Evolutionary conservation across 164 flowering plant genomes (phyloP).

Genomic region (Macadamia integrifolia): DNA sequence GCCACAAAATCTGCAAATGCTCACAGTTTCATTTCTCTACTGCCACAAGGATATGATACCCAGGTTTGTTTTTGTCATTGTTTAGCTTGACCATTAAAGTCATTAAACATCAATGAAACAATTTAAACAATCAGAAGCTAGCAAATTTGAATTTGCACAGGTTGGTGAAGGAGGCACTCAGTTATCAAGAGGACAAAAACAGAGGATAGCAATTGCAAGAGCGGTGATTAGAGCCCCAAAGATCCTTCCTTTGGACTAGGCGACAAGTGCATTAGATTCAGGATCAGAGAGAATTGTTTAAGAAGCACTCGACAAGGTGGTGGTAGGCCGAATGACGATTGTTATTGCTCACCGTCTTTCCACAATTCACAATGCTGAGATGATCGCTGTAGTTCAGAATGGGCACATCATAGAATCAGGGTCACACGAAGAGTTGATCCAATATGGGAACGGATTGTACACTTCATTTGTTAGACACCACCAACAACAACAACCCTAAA

Average conservation of each 20-base stretch:
- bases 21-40: slow-evolving; percentile 37
- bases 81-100: neutral
- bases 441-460: neutral
- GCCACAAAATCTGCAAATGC: slow-evolving; percentile 55
- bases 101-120: neutral
- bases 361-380: slow-evolving; percentile 22
- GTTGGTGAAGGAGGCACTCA: slow-evolving; percentile 45
- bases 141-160: slow-evolving; percentile 12
- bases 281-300: slow-evolving; percentile 44
- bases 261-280: slow-evolving; percentile 19
- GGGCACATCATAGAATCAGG: slow-evolving; percentile 46
- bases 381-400: slow-evolving; percentile 25
- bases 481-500: no score
- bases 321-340: slow-evolving; percentile 41
- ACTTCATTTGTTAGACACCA: no score
- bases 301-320: slow-evolving; percentile 42
- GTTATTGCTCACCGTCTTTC: slow-evolving; percentile 50
- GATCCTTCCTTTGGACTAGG: no score
- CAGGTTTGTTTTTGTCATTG: no score
- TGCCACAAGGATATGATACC: slow-evolving; percentile 28
- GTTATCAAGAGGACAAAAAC: no score
- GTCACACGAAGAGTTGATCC: slow-evolving; percentile 38
- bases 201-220: no score
- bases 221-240: no score
- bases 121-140: no score